Percentiles rank a stretch among this genome's conserved stretches.
phyloP scores from a whole-genome alignment of 495 filamentous ascomycete species.

The Talaromyces proteolyticus region DNA sequence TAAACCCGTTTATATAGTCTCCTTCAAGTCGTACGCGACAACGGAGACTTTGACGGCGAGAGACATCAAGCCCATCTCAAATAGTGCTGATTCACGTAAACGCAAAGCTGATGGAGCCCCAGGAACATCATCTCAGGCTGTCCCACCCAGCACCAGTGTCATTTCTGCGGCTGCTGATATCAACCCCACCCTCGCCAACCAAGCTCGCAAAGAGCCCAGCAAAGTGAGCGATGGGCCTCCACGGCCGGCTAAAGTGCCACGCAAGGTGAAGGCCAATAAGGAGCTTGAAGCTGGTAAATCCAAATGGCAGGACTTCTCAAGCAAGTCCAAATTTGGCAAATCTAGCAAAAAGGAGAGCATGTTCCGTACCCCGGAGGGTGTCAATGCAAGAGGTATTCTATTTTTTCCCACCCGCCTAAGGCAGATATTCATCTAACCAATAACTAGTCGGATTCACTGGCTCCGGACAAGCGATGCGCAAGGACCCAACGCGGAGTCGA shows the following conservation, averaged over 20 bases:
- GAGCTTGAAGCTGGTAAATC: constrained; percentile 85
- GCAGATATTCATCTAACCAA: constrained; percentile 1
- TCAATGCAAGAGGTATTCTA: constrained; percentile 72
- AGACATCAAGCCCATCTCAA: constrained; percentile 73
- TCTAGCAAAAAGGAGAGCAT: constrained; percentile 83
- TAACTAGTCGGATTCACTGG: constrained; percentile 88
- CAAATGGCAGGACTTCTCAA: constrained; percentile 89
- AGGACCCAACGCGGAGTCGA: constrained; percentile 74
- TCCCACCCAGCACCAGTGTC: constrained; percentile 54
- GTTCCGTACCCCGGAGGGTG: constrained; percentile 87
- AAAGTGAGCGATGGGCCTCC: constrained; percentile 62
- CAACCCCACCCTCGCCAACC: constrained; percentile 69
- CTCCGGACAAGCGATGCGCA: constrained; percentile 90
- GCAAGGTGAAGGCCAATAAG: constrained; percentile 86
- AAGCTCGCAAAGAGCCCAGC: constrained; percentile 60
- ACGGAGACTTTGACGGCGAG: constrained; percentile 80
- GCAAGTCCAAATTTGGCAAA: constrained; percentile 73
- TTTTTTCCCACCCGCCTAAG: neutral
- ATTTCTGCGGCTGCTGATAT: constrained; percentile 86
- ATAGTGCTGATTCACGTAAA: constrained; percentile 61
- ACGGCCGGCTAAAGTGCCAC: constrained; percentile 57
- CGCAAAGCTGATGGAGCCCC: constrained; percentile 84
- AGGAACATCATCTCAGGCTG: constrained; percentile 37
- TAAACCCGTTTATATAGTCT: constrained; percentile 87
- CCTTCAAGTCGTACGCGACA: constrained; percentile 79